Evolutionary conservation across 2,329 filamentous ascomycete genomes (phyloP).

Genomic region (Xylariomycetidae sp.): DNA sequence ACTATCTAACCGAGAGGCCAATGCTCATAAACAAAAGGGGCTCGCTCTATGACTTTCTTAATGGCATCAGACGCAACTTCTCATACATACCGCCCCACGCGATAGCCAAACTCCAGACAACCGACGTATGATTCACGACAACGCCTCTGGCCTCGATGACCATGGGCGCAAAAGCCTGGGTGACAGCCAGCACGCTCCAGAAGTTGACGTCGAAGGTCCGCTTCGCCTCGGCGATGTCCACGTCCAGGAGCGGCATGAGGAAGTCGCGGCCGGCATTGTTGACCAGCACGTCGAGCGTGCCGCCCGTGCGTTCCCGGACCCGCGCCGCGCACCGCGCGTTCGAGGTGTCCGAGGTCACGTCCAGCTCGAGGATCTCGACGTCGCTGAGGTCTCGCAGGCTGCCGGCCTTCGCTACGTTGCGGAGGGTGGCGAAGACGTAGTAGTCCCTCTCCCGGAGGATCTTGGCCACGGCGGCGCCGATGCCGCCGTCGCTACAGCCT

Average conservation of each 20-base stretch:
- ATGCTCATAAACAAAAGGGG: not conserved
- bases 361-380: not conserved
- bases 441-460: constrained; percentile 1
- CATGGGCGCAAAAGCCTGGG: constrained; percentile 31
- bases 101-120: constrained; percentile 5
- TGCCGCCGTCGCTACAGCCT: constrained; percentile 1
- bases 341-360: not conserved
- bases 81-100: constrained; percentile 11
- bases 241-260: constrained; percentile 32
- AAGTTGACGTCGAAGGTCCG: constrained; percentile 37
- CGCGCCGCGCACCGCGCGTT: not conserved
- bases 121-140: constrained; percentile 18
- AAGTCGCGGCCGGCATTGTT: constrained; percentile 38
- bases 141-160: constrained; percentile 23
- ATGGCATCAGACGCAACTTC: too few species aligned
- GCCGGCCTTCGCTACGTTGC: not conserved
- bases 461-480: constrained; percentile 1
- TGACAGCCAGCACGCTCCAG: constrained; percentile 30
- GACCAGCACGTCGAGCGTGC: constrained; percentile 23
- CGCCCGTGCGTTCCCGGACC: not conserved
- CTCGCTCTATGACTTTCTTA: too few species aligned
- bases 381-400: not conserved
- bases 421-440: not conserved
- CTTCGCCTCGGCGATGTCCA: constrained; percentile 28
- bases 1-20: not conserved